These are phyloP conservation scores for Poterioochromonas sp. DNA, from an alignment of 352 stramenopile genomes.

Conservation along the genomic window DNA sequence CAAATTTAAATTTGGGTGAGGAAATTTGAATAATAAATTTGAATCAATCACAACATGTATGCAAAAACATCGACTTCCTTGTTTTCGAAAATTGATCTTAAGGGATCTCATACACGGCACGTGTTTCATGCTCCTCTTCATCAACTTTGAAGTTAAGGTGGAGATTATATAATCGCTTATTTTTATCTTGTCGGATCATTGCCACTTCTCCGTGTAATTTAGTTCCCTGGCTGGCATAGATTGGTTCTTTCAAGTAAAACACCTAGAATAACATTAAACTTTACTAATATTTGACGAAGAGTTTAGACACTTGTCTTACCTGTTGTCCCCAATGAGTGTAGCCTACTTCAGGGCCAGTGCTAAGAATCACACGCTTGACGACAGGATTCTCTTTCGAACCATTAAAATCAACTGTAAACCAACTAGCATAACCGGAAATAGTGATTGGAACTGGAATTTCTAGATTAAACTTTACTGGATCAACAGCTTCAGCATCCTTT, in stretches of 20 bases:
- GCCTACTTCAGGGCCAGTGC: conserved; percentile 62
- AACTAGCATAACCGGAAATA: conserved; percentile 92
- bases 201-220: not conserved
- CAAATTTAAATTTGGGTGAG: too few relatives aligned
- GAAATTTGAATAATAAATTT: too few relatives aligned
- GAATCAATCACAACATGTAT: too few relatives aligned
- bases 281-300: not conserved
- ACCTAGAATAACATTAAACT: not conserved
- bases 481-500: conserved; percentile 49
- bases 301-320: not conserved
- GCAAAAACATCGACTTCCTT: too few relatives aligned
- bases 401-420: conserved; percentile 97
- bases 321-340: conserved; percentile 70
- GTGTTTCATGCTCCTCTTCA: not conserved
- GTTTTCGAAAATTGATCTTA: conserved; percentile 25
- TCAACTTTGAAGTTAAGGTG: conserved; percentile 24
- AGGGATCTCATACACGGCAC: conserved; percentile 35
- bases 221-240: not conserved
- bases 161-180: conserved; percentile 39
- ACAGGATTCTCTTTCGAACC: conserved; percentile 46
- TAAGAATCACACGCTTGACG: conserved; percentile 51
- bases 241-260: conserved; percentile 32
- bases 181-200: conserved; percentile 39
- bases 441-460: conserved; percentile 51
- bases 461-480: conserved; percentile 54